Evolutionary conservation across 768 basidiomycete genomes (phyloP).

Genomic region (Boletus reticuloceps): DNA sequence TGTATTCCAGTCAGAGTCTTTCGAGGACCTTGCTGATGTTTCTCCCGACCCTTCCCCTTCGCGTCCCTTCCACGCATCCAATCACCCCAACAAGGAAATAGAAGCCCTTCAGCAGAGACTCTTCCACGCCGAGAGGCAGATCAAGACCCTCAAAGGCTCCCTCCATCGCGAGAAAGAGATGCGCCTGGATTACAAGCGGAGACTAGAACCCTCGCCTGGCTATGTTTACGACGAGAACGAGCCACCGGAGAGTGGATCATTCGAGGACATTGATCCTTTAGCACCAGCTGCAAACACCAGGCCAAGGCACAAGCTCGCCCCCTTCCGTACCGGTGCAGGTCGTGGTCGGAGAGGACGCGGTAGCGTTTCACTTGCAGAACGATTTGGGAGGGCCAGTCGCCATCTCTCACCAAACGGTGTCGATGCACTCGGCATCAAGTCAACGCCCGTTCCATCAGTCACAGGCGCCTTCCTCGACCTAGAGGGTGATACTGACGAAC

Average conservation of each 20-base stretch:
- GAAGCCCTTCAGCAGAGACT: constrained; percentile 78
- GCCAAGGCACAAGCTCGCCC: constrained; percentile 45
- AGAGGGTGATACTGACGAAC: constrained; percentile 15
- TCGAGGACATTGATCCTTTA: constrained; percentile 44
- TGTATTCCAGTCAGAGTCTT: constrained; percentile 43
- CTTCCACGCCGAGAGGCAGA: constrained; percentile 84
- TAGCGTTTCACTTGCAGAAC: constrained; percentile 54
- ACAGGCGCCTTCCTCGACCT: constrained; percentile 30
- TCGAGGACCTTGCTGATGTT: constrained; percentile 47
- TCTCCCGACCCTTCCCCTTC: constrained; percentile 65
- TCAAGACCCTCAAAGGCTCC: constrained; percentile 76
- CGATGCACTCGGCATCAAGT: constrained; percentile 17
- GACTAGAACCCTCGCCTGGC: constrained; percentile 44
- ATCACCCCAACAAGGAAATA: constrained; percentile 77
- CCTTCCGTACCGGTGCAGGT: constrained; percentile 49
- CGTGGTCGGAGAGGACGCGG: constrained; percentile 54
- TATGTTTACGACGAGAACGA: constrained; percentile 38
- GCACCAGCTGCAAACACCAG: constrained; percentile 33
- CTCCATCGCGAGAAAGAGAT: constrained; percentile 82
- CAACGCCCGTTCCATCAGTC: constrained; percentile 30
- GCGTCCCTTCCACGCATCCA: constrained; percentile 63
- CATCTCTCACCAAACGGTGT: constrained; percentile 47
- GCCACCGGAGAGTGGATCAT: constrained; percentile 38
- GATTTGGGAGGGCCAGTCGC: constrained; percentile 56
- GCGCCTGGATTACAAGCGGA: constrained; percentile 62